phyloP scores from a whole-genome alignment of 805 yeast species.

The Tetrapisispora pingtungensis region DNA sequence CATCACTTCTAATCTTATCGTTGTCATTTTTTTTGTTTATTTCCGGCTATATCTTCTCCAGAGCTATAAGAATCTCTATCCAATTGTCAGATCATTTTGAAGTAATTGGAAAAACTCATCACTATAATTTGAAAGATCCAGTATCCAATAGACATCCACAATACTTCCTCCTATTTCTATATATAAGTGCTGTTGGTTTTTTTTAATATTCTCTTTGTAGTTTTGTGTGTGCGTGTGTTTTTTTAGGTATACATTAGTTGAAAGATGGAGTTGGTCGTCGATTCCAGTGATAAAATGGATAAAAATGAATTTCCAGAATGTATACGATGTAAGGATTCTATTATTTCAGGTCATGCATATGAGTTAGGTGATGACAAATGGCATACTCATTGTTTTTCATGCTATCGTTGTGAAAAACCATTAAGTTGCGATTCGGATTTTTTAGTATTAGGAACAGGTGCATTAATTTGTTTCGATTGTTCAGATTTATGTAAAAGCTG shows the following conservation, averaged over 20 bases:
- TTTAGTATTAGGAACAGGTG: slow-evolving; percentile 86
- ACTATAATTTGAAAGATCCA: no score
- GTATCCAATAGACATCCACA: no score
- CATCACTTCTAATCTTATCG: no score
- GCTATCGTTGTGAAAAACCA: slow-evolving; percentile 71
- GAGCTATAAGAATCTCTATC: no score
- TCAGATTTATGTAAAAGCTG: slow-evolving; percentile 88
- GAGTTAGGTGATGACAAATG: slow-evolving; percentile 91
- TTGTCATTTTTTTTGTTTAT: no score
- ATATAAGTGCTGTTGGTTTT: no score
- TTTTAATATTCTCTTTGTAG: no score
- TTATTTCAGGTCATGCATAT: slow-evolving; percentile 87
- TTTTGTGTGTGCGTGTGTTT: no score
- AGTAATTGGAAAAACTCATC: no score
- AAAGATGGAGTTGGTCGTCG: background rate
- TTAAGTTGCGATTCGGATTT: slow-evolving; percentile 85
- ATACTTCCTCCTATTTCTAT: no score
- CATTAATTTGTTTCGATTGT: slow-evolving; percentile 81
- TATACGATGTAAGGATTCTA: slow-evolving; percentile 40
- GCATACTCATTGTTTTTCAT: slow-evolving; percentile 89
- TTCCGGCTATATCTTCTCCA: no score
- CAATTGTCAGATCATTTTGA: no score
- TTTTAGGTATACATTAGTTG: background rate
- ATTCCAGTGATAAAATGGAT: background rate
- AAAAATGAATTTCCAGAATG: slow-evolving; percentile 22